Base-by-base conservation (phyloP, 768 basidiomycete genomes). In the Pleurotus tuoliensis region DNA sequence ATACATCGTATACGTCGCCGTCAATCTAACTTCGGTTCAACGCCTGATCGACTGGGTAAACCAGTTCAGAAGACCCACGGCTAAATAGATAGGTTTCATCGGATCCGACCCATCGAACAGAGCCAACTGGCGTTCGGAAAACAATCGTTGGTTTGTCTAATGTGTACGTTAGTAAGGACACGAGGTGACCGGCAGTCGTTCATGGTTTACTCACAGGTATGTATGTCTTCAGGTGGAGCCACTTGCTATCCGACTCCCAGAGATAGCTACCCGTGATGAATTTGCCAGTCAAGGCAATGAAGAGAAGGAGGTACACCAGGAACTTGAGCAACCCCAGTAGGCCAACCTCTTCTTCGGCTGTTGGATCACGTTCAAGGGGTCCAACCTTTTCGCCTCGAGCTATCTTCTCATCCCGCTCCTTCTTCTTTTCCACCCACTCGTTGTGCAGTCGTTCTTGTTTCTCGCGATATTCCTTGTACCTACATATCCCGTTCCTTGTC, bases 1-100 rank as follows among this genome's bases (percentile, higher is more conserved):
- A 83, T 52, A 98, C 95, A 66, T 98, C 95, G 71, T 86, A 98
- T 6, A 98, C 92, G 52, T 90, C 89, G 11, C 91, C 90, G 66
- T 94, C 92, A 67, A 98, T 89, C 92, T 93, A 45, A 64, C 15
- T 39, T 37, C 39, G 5, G 5, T 13, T 53, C 8, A 24, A 22
- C 16, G 24, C 46, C 13, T 20, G 55, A 38, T 22, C 25, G n/a
- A 56, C 58, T 47, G 50, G 40, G 64, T 49, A 49, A 62, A 55
- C 58, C 55, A 46, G 60, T 56, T 55, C 46, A 40, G 61, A 52
- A 67, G 34, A 58, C 86, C 67, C 71, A 90, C 92, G 57, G 94
- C 94, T 47, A 98, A 73, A 72, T 94, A 98, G 48, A 94, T 71
- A 22, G 94, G 92, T 65, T 74, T 82, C 25, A 73, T 76, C 38